Evolutionary conservation across 75 land plant genomes (phyloP).

Genomic region (Picea sitchensis): DNA sequence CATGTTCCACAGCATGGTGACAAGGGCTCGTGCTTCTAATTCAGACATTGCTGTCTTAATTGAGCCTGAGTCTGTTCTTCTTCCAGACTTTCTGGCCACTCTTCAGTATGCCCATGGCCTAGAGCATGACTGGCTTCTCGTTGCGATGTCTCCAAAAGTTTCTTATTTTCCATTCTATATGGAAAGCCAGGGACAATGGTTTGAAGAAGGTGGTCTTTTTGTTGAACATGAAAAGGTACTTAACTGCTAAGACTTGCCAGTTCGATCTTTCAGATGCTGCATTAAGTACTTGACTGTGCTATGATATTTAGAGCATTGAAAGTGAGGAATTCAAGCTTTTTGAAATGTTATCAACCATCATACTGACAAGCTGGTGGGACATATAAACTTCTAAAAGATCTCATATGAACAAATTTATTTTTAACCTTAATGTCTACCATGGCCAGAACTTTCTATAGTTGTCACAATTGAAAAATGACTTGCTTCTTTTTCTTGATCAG

Average conservation of each 20-base stretch:
- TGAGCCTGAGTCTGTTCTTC: constrained; percentile 66
- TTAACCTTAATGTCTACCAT: background rate
- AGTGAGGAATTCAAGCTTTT: background rate
- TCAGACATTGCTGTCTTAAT: constrained; percentile 64
- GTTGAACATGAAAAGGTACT: constrained; percentile 52
- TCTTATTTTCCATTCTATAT: constrained; percentile 47
- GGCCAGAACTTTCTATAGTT: background rate
- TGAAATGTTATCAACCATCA: background rate
- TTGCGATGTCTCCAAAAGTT: constrained; percentile 41
- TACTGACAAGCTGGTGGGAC: background rate
- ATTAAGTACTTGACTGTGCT: constrained; percentile 11
- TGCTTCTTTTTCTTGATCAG: constrained; percentile 19
- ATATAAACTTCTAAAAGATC: background rate
- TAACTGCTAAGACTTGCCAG: background rate
- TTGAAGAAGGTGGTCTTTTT: constrained; percentile 29
- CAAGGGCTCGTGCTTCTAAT: constrained; percentile 53
- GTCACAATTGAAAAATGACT: constrained; percentile 2
- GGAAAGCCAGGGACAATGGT: constrained; percentile 41
- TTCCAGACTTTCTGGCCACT: constrained; percentile 49
- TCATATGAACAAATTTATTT: background rate
- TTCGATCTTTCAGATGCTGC: constrained; percentile 6
- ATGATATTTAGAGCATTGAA: background rate
- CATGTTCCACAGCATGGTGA: constrained; percentile 81
- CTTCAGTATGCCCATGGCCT: constrained; percentile 42
- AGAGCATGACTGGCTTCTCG: constrained; percentile 66